phyloP scores from a whole-genome alignment of 2,329 filamentous ascomycete species.

The Capronia americana region DNA sequence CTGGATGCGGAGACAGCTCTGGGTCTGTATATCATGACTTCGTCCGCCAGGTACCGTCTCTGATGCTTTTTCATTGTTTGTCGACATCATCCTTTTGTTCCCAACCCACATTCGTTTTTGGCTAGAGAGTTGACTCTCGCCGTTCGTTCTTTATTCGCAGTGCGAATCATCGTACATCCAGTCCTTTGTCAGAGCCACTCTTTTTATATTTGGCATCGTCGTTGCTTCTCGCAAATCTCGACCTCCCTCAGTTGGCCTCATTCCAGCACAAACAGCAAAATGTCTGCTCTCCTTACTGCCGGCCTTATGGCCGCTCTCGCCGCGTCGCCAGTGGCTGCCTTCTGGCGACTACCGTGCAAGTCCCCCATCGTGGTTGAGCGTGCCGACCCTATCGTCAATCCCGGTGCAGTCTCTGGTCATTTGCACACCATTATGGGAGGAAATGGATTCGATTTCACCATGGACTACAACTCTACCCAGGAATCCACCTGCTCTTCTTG shows the following conservation, averaged over 20 bases:
- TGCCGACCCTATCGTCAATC: conserved; percentile 70
- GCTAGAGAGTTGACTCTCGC: conserved; percentile 36
- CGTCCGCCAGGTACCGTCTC: conserved; percentile 10
- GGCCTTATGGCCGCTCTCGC: conserved; percentile 34
- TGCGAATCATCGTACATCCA: conserved; percentile 36
- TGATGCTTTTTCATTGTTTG: conserved; percentile 22
- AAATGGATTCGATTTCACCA: conserved; percentile 69
- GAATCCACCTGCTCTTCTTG: conserved; percentile 74
- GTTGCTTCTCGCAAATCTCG: conserved; percentile 25
- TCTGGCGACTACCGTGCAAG: conserved; percentile 41
- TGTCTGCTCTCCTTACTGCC: conserved; percentile 31
- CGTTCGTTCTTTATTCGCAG: conserved; percentile 36
- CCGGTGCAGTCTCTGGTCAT: conserved; percentile 65
- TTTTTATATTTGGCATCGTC: conserved; percentile 27
- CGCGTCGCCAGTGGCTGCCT: conserved; percentile 39
- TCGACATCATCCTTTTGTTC: conserved; percentile 28
- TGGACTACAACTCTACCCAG: conserved; percentile 44
- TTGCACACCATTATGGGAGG: conserved; percentile 75
- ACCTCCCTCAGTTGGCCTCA: background rate
- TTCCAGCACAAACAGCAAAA: conserved; percentile 16
- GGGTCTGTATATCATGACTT: conserved; percentile 22
- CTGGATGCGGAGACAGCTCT: background rate
- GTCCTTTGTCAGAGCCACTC: conserved; percentile 30
- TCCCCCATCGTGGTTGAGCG: conserved; percentile 44
- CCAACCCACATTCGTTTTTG: conserved; percentile 32